These are phyloP conservation scores for Leavenworthia alabamica DNA, from an alignment of 345 rosid genomes.

Conservation along the genomic window DNA sequence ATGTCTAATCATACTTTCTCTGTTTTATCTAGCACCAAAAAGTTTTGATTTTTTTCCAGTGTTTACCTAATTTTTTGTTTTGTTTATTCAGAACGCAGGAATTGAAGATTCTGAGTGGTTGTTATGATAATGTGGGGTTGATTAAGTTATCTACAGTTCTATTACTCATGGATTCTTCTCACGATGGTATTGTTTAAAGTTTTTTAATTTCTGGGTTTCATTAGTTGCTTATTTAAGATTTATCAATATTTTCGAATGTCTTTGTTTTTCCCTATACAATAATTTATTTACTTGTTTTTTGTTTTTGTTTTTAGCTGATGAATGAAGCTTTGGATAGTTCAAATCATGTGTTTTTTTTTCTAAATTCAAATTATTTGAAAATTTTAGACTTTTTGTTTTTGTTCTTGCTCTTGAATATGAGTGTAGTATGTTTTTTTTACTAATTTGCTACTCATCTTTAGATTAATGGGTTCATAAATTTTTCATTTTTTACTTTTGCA, in stretches of 20 bases:
- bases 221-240: slow-evolving; percentile 19
- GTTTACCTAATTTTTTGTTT: background rate
- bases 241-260: slow-evolving; percentile 14
- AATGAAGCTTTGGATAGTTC: slow-evolving; percentile 12
- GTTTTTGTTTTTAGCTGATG: background rate
- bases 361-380: slow-evolving; percentile 12
- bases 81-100: slow-evolving; percentile 9
- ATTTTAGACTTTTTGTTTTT: slow-evolving; percentile 6
- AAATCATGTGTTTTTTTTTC: slow-evolving; percentile 1
- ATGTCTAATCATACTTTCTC: slow-evolving; percentile 6
- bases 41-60: too few relatives aligned
- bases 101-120: slow-evolving; percentile 10
- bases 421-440: background rate
- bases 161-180: slow-evolving; percentile 29
- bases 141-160: slow-evolving; percentile 14
- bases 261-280: slow-evolving; percentile 2
- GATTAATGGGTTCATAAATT: background rate
- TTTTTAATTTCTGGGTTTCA: slow-evolving; percentile 20
- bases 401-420: background rate
- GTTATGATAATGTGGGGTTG: slow-evolving; percentile 24
- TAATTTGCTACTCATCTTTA: background rate
- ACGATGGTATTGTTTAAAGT: slow-evolving; percentile 8
- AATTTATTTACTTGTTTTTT: too few relatives aligned
- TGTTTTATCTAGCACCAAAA: background rate
- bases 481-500: background rate